Base-by-base conservation (phyloP, 140 eudicot species). In the Senecio squalidus region DNA sequence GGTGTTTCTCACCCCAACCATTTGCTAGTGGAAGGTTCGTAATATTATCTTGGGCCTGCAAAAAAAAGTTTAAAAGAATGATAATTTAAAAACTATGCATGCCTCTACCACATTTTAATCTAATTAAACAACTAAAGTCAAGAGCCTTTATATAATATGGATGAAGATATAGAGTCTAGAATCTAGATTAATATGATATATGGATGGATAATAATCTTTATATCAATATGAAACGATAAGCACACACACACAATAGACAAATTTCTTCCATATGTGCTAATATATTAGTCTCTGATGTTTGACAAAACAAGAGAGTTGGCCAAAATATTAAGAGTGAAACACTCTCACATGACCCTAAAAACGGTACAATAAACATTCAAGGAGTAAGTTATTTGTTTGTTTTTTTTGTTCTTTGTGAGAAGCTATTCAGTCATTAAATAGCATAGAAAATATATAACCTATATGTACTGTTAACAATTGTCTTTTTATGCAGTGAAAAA, bases 1-100 rank as follows among this genome's bases (percentile, higher is more conserved):
- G 74, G 64, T 88, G 99, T 77, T 93, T 93, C 75, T 93, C 99
- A 44, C 95, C 99, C 99, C 99, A 93, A 6, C 95, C 94, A 71
- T 93, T 93, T 48, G 94, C 60, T 62, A 93, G 57, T 6, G 89
- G 89, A 60, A 93, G 89, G 66, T 88, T 84, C 72, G 80, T 87
- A 46, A 93, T 68, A 69, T 93, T 93, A 76, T 88, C 96, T 74
- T 93, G 94, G 41, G 99, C 99, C 99, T 93, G 74, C 76, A 72
- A 13, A 51, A 38, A 62, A 15, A 44, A 7, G n/a, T 27, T 17
- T 28, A n/a, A 21, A 45, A 31, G 38, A 39, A 30, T 17, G 11
- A 23, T 26, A 47, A 24, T 10, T 40, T 38, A 59, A 49, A 0
- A 33, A 14, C 6, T 17, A 21, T 16, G 9, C 31, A n/a, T 56